Evolutionary conservation across 2,329 filamentous ascomycete species (phyloP), one percentile per base, ranked within the genome.

Genomic region (Corniculantispora saksenae): DNA sequence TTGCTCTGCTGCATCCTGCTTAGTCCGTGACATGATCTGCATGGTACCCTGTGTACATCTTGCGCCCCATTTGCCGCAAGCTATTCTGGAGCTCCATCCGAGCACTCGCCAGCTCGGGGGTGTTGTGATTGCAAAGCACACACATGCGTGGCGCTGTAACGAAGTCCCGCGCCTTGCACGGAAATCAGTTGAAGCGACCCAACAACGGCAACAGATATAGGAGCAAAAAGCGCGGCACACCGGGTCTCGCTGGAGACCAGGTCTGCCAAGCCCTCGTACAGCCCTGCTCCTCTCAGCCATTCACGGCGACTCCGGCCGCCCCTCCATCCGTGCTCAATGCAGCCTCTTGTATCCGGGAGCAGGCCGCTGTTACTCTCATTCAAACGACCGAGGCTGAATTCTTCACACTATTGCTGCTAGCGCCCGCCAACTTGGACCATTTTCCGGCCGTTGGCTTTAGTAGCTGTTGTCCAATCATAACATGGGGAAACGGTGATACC

Each of bases 241-340:
- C 50, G 35, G 23, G 48, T 45, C 25, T 61, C 38, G 35, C 47
- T 38, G 25, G 59, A 38, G 29, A 51, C 47, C 40, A 47, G 8
- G 43, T 50, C 45, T 25, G 38, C 47, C 35, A 45, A 23, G 25
- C 29, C 38, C 25, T 61, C 58, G 48, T 15, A 62, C 38, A 35
- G 32, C 50, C 25, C 13, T 47, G 13, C 45, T 17, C 17, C n/a
- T 25, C 23, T 17, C 43, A 61, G 47, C 58, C 58, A 61, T 50
- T 62, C 51, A 62, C 60, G 60, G 60, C 60, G 50, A 55, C 40
- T 23, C 60, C 60, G 60, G 29, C 23, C 25, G 58, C 45, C 60
- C 27, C 38, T 55, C 40, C 60, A 54, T 62, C 60, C 50, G 60
- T 62, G 60, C 60, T 55, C 50, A 47, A 62, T 38, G 50, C 60